Evolutionary conservation across 192 early-diverging fungal species (phyloP).

Genomic region (Coemansia asiatica): DNA sequence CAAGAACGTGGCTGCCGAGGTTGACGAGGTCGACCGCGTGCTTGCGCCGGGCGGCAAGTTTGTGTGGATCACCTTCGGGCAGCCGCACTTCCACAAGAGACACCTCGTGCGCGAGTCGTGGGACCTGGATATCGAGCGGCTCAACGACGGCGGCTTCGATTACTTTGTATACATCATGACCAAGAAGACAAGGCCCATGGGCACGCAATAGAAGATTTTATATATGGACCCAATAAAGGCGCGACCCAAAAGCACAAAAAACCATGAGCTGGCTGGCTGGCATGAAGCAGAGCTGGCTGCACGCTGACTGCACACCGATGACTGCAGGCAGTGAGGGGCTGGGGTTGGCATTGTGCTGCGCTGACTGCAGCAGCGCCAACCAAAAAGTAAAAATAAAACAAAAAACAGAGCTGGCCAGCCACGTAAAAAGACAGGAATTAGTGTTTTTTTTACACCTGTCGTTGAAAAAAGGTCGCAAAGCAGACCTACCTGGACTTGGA

Average conservation of each 20-base stretch:
- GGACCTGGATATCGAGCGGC: constrained; percentile 65
- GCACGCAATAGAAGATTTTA: neutral
- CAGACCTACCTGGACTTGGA: too few relatives aligned
- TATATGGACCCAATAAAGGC: neutral
- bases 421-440: constrained; percentile 1
- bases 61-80: constrained; percentile 88
- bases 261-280: neutral
- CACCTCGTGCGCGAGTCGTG: constrained; percentile 69
- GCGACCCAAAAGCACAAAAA: neutral
- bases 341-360: neutral
- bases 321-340: neutral
- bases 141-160: constrained; percentile 73
- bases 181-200: constrained; percentile 37
- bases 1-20: constrained; percentile 64
- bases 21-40: constrained; percentile 75
- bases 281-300: too few relatives aligned
- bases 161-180: constrained; percentile 73
- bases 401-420: constrained; percentile 4
- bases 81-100: constrained; percentile 82
- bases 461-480: neutral
- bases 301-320: neutral
- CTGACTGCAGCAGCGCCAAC: neutral
- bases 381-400: too few relatives aligned
- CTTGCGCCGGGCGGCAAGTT: constrained; percentile 76
- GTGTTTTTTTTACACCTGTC: neutral